Percentiles rank a stretch among this genome's conserved stretches.
Conservation (phyloP, 768 basidiomycete genomes). For the Galerina sulciceps region DNA sequence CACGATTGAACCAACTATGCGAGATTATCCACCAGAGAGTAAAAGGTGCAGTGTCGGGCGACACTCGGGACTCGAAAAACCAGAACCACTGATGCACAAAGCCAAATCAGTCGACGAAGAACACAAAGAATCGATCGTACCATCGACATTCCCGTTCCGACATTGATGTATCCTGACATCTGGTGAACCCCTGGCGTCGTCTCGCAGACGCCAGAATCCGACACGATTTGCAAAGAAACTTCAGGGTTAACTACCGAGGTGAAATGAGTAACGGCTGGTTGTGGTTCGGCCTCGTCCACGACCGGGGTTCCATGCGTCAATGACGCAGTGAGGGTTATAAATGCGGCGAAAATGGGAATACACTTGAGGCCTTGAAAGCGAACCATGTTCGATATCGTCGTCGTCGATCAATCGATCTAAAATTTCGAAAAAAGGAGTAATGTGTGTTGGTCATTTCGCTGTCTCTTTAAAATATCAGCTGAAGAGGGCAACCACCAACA, state of each 20-base stretch:
- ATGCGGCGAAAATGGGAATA: background rate
- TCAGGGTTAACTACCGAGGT: constrained; percentile 24
- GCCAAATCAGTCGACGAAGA: background rate
- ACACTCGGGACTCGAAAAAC: constrained; percentile 69
- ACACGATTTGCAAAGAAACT: constrained; percentile 49
- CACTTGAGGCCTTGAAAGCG: background rate
- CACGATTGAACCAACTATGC: background rate
- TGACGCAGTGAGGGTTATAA: background rate
- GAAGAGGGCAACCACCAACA: background rate
- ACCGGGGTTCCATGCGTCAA: constrained; percentile 14
- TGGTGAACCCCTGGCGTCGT: constrained; percentile 64
- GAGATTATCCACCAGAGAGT: constrained; percentile 54
- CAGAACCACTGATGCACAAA: constrained; percentile 63
- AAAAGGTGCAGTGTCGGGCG: constrained; percentile 66
- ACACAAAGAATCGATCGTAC: constrained; percentile 27
- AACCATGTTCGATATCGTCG: background rate
- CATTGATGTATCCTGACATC: constrained; percentile 64
- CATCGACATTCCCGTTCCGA: constrained; percentile 63
- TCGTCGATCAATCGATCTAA: background rate
- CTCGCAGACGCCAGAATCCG: constrained; percentile 67
- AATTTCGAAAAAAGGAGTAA: background rate
- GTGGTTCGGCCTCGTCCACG: background rate
- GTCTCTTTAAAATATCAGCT: background rate
- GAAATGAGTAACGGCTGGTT: constrained; percentile 17
- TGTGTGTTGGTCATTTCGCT: background rate